Evolutionary conservation across 306 rosid genomes (phyloP).

Genomic region (Prunus fruticosa): DNA sequence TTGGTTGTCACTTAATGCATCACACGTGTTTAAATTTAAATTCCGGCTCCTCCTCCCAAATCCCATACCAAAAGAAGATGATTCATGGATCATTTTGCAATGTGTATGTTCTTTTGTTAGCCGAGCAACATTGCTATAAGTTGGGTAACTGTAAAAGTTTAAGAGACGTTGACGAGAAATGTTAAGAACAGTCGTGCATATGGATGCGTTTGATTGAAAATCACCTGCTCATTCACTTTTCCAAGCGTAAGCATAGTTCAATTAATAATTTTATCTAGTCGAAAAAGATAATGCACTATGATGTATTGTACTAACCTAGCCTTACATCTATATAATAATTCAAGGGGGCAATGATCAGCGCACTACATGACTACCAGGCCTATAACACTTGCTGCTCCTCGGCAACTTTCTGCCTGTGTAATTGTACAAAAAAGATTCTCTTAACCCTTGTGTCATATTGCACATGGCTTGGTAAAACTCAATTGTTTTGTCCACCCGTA

Average conservation of each 20-base stretch:
- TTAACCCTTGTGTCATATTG: not conserved
- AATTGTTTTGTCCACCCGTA: not conserved
- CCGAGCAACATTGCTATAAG: not conserved
- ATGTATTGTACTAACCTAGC: no score
- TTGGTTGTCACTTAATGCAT: slow-evolving; percentile 27
- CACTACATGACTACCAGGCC: not conserved
- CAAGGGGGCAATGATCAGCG: not conserved
- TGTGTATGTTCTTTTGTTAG: not conserved
- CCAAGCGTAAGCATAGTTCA: no score
- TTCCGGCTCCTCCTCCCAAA: not conserved
- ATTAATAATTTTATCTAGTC: no score
- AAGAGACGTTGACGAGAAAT: no score
- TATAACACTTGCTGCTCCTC: not conserved
- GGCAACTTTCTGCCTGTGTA: not conserved
- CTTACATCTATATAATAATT: no score
- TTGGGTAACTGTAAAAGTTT: not conserved
- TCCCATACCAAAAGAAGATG: not conserved
- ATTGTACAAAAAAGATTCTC: slow-evolving; percentile 1
- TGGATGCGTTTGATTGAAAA: no score
- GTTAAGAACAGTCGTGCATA: no score
- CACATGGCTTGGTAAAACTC: slow-evolving; percentile 1
- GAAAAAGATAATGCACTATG: no score
- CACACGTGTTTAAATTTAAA: slow-evolving; percentile 26
- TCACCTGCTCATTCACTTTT: no score
- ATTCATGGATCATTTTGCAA: not conserved